Conservation (phyloP, 2,329 filamentous ascomycete species). For the Neoarthrinium moseri region DNA sequence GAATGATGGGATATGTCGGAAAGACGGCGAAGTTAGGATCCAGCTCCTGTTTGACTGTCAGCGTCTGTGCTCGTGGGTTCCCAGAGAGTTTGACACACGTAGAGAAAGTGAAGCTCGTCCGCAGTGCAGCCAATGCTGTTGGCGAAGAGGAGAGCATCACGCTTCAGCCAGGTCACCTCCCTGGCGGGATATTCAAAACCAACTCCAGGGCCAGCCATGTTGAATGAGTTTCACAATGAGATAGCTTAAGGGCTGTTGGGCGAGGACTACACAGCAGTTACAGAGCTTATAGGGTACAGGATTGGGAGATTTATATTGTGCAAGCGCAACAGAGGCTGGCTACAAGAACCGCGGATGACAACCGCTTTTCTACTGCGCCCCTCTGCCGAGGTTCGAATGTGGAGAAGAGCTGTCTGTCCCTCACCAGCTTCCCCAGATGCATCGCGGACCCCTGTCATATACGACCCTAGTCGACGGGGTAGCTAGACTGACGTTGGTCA, state of each 20-base stretch:
- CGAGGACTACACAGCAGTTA: neutral
- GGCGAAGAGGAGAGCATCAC: slow-evolving; percentile 86
- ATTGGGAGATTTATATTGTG: neutral
- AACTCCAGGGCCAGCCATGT: slow-evolving; percentile 52
- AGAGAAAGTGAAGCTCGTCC: slow-evolving; percentile 93
- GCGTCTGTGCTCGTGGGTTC: neutral
- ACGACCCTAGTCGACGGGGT: no score
- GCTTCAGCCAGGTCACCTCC: slow-evolving; percentile 81
- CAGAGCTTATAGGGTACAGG: neutral
- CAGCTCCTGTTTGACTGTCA: slow-evolving; percentile 62
- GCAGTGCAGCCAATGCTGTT: slow-evolving; percentile 80
- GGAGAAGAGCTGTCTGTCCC: slow-evolving; percentile 7
- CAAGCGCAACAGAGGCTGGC: neutral
- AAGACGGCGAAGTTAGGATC: slow-evolving; percentile 85
- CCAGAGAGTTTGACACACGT: slow-evolving; percentile 51
- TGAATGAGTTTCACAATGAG: slow-evolving; percentile 2
- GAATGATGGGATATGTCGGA: slow-evolving; percentile 81
- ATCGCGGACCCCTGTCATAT: no score
- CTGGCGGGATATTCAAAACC: slow-evolving; percentile 78
- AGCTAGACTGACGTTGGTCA: no score
- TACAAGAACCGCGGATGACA: slow-evolving; percentile 6
- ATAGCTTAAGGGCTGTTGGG: neutral
- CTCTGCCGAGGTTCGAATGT: slow-evolving; percentile 14
- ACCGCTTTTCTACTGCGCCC: slow-evolving; percentile 7
- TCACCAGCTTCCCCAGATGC: no score